Base-by-base conservation (phyloP, 176 grass and related monocot genomes). In the Tillandsia leiboldiana region DNA sequence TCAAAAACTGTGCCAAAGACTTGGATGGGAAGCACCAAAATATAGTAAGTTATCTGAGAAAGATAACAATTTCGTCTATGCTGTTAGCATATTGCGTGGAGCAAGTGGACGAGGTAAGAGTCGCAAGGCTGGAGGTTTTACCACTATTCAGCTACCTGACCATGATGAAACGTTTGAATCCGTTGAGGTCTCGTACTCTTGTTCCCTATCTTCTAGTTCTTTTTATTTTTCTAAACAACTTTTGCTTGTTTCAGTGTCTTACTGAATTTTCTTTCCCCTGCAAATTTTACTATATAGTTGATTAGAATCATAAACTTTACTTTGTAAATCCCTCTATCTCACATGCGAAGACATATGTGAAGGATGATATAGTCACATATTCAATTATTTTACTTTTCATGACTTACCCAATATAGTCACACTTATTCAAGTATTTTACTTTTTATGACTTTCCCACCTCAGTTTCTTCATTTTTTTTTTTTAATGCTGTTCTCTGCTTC, bases 21-120 rank as follows among this genome's bases (percentile, higher is more conserved):
- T 96, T 79, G 89, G 88, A 66, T 96, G 93, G 93, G 93, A 96
- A 50, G 70, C 89, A 9, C 93, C 93, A 22, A 96, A 87, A 66
- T 92, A 96, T 48, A 90, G 67, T 77, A 96, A 85, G 88, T 67
- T 84, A 78, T 87, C 84, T 79, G 86, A 88, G 72, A 96, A 89
- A 75, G 79, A 81, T 73, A 74, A 78, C 23, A 92, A 89, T 65
- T 96, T 85, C 64, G 65, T 87, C 23, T 96, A 96, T 87, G 69
- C 86, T 89, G 89, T 96, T 71, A 87, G 87, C 70, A 75, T 96
- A 72, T 78, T 96, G 67, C 81, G 86, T 65, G 73, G 81, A 42
- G 81, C 88, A 69, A 92, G 83, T 77, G 93, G 93, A 48, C 84
- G 84, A 79, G 93, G 93, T 78, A 96, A 92, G 71, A 90, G 86